Percentiles rank a stretch among this genome's conserved stretches.
Evolutionary conservation across 2,329 filamentous ascomycete genomes (phyloP).

Genomic region (Colletotrichum abscissum): DNA sequence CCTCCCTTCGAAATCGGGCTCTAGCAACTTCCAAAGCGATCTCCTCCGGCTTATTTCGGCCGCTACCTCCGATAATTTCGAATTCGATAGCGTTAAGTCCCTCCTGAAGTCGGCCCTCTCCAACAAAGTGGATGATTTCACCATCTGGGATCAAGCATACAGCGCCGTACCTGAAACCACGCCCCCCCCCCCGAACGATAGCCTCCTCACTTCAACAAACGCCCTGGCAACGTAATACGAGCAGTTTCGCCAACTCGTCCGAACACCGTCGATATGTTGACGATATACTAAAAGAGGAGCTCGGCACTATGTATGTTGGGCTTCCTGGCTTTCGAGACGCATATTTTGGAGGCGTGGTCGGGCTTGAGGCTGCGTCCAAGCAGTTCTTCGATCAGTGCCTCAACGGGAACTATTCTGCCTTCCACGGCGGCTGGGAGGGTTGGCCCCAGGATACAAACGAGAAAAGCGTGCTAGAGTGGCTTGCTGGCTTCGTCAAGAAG

Average conservation of each 20-base stretch:
- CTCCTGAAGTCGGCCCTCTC: conserved; percentile 45
- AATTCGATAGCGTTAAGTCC: conserved; percentile 44
- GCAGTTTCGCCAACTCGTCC: conserved; percentile 48
- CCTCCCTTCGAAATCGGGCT: background rate
- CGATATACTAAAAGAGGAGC: conserved; percentile 46
- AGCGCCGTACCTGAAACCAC: conserved; percentile 48
- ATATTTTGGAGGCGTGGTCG: conserved; percentile 46
- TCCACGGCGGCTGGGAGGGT: conserved; percentile 44
- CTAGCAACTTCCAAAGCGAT: background rate
- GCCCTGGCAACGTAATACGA: conserved; percentile 44
- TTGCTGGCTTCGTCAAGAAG: conserved; percentile 43
- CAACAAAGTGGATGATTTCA: conserved; percentile 40
- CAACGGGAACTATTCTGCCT: conserved; percentile 45
- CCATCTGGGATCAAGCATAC: conserved; percentile 51
- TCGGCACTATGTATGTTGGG: conserved; percentile 48
- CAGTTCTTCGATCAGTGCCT: conserved; percentile 48
- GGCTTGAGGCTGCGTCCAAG: conserved; percentile 45
- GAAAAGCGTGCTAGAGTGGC: conserved; percentile 48
- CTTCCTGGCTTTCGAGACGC: conserved; percentile 46
- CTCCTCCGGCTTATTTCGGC: conserved; percentile 4
- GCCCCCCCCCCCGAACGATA: conserved; percentile 40
- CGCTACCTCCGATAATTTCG: conserved; percentile 32
- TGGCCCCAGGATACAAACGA: conserved; percentile 49
- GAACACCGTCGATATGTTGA: conserved; percentile 48
- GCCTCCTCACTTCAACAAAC: conserved; percentile 45